Conservation (phyloP, 441 rosid species). For the Metrosideros polymorpha region DNA sequence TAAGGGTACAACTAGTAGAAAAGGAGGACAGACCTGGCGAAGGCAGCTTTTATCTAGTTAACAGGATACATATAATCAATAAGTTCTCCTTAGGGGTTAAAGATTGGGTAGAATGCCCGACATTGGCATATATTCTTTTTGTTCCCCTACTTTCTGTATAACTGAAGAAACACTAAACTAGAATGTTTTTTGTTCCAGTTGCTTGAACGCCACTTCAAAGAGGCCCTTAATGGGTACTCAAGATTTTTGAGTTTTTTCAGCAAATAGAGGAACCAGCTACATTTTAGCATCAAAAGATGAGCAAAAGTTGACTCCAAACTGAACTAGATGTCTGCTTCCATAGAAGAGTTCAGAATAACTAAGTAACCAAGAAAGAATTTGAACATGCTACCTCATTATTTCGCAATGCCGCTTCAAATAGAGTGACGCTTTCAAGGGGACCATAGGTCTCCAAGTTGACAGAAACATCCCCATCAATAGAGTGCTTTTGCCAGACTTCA, state of each 20-base stretch:
- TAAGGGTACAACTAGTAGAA: background rate
- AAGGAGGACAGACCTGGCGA: background rate
- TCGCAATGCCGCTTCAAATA: slow-evolving; percentile 68
- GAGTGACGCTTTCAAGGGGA: slow-evolving; percentile 32
- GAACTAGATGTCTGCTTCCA: background rate
- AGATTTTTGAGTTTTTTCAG: background rate
- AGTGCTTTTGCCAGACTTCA: slow-evolving; percentile 57
- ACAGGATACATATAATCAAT: background rate
- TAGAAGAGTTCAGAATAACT: background rate
- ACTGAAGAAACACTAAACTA: background rate
- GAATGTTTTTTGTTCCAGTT: background rate
- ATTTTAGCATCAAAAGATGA: background rate
- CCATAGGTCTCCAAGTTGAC: slow-evolving; percentile 51
- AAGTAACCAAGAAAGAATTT: background rate
- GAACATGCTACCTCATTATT: slow-evolving; percentile 52
- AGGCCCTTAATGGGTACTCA: background rate
- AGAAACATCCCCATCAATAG: slow-evolving; percentile 28
- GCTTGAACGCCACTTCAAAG: background rate
- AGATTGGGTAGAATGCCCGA: background rate
- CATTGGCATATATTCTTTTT: background rate
- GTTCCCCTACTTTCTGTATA: background rate
- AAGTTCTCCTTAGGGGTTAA: background rate
- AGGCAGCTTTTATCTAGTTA: background rate
- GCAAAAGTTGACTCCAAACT: background rate
- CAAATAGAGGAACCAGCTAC: background rate